These are phyloP conservation scores for Akanthomyces muscarius DNA, from an alignment of 2,329 filamentous ascomycete species.

Conservation along the genomic window DNA sequence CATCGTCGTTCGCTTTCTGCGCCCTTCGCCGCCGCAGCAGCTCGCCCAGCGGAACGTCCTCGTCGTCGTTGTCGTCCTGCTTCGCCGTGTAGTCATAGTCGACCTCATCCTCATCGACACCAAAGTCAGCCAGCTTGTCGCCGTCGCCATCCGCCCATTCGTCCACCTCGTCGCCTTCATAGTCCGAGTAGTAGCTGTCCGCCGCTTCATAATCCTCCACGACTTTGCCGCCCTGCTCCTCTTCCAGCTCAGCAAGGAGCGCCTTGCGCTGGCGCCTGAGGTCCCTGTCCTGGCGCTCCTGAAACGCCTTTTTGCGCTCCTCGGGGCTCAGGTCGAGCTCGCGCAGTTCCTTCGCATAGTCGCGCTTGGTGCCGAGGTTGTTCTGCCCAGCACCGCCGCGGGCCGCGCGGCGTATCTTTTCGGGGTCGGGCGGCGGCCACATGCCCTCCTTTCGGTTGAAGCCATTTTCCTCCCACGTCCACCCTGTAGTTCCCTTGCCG, in stretches of 20 bases:
- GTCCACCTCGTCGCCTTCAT: conserved; percentile 35
- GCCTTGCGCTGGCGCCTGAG: conserved; percentile 33
- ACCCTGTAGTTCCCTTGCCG: conserved; percentile 39
- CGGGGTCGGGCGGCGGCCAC: conserved; percentile 63
- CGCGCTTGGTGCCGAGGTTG: conserved; percentile 34
- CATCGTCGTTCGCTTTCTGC: conserved; percentile 26
- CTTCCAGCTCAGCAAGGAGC: conserved; percentile 49
- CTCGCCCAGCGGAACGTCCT: conserved; percentile 50
- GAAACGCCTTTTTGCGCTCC: conserved; percentile 47
- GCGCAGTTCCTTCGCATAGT: conserved; percentile 31
- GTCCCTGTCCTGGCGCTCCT: conserved; percentile 46
- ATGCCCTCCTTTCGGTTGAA: conserved; percentile 62
- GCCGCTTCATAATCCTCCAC: conserved; percentile 35
- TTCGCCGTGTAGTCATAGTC: conserved; percentile 62
- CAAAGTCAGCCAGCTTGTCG: conserved; percentile 69
- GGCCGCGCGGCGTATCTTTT: conserved; percentile 48
- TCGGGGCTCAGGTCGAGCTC: conserved; percentile 38
- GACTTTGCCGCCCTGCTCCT: conserved; percentile 53
- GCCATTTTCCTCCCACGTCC: conserved; percentile 70
- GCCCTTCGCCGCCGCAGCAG: conserved; percentile 51
- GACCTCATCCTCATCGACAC: conserved; percentile 73
- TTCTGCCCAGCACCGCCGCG: conserved; percentile 28
- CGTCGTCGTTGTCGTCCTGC: conserved; percentile 58
- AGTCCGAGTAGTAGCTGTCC: conserved; percentile 28
- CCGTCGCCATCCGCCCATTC: conserved; percentile 74